Conservation (phyloP, 768 basidiomycete genomes). For the Sistotremastrum suecicum region DNA sequence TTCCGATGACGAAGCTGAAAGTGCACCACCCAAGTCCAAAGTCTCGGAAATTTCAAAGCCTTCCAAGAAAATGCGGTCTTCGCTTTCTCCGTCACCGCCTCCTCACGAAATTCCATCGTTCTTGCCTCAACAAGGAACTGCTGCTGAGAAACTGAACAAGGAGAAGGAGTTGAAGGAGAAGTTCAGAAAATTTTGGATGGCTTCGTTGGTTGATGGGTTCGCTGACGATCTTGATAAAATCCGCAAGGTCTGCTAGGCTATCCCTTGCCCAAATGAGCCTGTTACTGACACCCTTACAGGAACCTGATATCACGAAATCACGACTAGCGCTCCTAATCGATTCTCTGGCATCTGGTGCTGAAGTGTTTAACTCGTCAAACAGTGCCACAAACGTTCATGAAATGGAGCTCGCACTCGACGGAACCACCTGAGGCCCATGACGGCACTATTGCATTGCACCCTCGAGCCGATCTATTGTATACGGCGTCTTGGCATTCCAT, state of each 20-base stretch:
- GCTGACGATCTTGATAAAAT: constrained; percentile 74
- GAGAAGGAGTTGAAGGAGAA: constrained; percentile 47
- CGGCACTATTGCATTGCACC: no score
- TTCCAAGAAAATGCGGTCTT: constrained; percentile 7
- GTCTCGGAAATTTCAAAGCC: constrained; percentile 11
- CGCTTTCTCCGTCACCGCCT: constrained; percentile 20
- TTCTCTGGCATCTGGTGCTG: constrained; percentile 66
- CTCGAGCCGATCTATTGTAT: no score
- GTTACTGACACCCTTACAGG: constrained; percentile 17
- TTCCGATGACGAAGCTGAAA: no score
- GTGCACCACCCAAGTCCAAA: no score
- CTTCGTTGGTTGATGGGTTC: constrained; percentile 68
- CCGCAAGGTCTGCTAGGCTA: constrained; percentile 42
- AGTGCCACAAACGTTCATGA: constrained; percentile 35
- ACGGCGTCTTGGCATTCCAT: no score
- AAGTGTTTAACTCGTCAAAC: constrained; percentile 42
- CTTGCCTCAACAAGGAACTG: constrained; percentile 21
- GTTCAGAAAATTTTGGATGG: constrained; percentile 83
- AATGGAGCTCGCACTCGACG: constrained; percentile 58
- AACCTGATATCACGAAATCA: constrained; percentile 56
- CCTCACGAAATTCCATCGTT: constrained; percentile 40
- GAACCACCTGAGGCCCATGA: not conserved
- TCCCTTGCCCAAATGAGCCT: not conserved
- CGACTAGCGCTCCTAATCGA: constrained; percentile 66
- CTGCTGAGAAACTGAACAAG: constrained; percentile 20